A percentile compares a stretch with the other conserved stretches of the same genome.
Conservation (phyloP, 257 asterid species). For the Salvia hispanica region DNA sequence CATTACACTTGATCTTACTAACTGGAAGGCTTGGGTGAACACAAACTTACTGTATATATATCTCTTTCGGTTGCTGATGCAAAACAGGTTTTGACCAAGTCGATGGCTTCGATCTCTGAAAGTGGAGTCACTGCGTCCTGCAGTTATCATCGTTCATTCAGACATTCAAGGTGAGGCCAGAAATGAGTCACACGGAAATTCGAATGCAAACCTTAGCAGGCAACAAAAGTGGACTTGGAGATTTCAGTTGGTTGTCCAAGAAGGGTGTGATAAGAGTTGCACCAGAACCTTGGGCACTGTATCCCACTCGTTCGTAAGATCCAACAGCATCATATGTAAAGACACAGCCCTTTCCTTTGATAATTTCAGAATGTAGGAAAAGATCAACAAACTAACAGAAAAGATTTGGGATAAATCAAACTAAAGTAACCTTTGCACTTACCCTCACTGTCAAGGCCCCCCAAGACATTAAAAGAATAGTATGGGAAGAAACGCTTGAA, state of each 20-base stretch:
- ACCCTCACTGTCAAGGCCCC: slow-evolving; percentile 96
- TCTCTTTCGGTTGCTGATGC: slow-evolving; percentile 85
- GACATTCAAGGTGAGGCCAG: slow-evolving; percentile 26
- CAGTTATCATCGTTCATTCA: slow-evolving; percentile 23
- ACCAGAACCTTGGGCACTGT: slow-evolving; percentile 98
- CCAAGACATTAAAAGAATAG: slow-evolving; percentile 85
- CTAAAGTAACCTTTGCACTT: slow-evolving; percentile 21
- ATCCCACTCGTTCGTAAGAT: slow-evolving; percentile 95
- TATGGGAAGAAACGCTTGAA: slow-evolving; percentile 94
- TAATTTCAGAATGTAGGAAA: slow-evolving; percentile 19
- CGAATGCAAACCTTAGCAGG: slow-evolving; percentile 48
- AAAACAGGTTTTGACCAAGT: slow-evolving; percentile 83
- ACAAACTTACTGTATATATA: slow-evolving; percentile 63
- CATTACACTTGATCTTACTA: slow-evolving; percentile 36
- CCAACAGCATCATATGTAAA: slow-evolving; percentile 97
- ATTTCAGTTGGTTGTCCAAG: slow-evolving; percentile 79
- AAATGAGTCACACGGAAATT: slow-evolving; percentile 39
- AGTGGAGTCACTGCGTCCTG: slow-evolving; percentile 82
- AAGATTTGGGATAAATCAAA: background rate
- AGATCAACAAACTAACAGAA: slow-evolving; percentile 5
- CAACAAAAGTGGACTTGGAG: slow-evolving; percentile 63
- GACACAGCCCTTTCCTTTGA: slow-evolving; percentile 91
- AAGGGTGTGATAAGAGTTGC: slow-evolving; percentile 91
- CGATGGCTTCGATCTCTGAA: slow-evolving; percentile 76
- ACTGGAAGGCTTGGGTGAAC: background rate